Evolutionary conservation across 441 rosid genomes (phyloP).

Genomic region (Adansonia madagascariensis): DNA sequence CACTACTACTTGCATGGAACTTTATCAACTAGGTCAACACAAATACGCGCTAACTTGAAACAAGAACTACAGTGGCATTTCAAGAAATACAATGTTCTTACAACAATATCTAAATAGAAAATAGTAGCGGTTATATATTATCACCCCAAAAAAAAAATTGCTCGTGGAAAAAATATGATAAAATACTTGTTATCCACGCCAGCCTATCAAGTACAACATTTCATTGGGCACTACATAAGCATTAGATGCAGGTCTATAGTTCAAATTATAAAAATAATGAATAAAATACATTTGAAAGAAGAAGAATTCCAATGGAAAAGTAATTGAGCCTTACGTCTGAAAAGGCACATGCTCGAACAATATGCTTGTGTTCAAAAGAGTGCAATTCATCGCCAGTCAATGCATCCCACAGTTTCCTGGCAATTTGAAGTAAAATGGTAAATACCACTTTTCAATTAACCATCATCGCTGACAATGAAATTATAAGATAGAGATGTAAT

Average conservation of each 20-base stretch:
- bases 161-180: background rate
- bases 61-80: background rate
- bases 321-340: slow-evolving; percentile 62
- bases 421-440: slow-evolving; percentile 24
- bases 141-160: background rate
- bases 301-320: slow-evolving; percentile 4
- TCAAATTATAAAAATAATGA: background rate
- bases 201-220: slow-evolving; percentile 6
- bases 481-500: background rate
- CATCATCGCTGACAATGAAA: slow-evolving; percentile 5
- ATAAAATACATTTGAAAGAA: background rate
- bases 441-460: slow-evolving; percentile 14
- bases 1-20: background rate
- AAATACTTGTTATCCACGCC: background rate
- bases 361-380: slow-evolving; percentile 96
- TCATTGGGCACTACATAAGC: background rate
- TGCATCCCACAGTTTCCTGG: slow-evolving; percentile 97
- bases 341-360: slow-evolving; percentile 91
- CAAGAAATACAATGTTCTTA: slow-evolving; percentile 12
- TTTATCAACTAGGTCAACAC: slow-evolving; percentile 9
- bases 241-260: slow-evolving; percentile 16
- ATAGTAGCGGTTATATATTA: background rate
- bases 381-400: slow-evolving; percentile 89
- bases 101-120: slow-evolving; percentile 15
- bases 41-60: background rate